These are phyloP conservation scores for Barnettozyma siamensis DNA, from an alignment of 805 yeast genomes.

Conservation along the genomic window DNA sequence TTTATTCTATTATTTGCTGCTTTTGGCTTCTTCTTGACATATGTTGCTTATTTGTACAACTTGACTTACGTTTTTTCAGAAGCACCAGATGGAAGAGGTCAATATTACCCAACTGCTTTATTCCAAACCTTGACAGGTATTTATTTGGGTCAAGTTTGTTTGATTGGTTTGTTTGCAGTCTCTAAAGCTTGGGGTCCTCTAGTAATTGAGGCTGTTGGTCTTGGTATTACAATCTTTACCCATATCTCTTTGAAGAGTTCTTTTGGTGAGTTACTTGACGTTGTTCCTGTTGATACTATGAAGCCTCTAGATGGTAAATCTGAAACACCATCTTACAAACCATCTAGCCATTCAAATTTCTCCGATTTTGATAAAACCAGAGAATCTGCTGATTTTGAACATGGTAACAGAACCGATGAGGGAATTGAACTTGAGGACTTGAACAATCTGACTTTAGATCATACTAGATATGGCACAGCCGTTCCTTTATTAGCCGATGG, in stretches of 20 bases:
- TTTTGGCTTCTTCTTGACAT: conserved; percentile 63
- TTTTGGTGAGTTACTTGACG: conserved; percentile 52
- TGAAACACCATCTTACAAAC: conserved; percentile 50
- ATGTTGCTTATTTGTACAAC: conserved; percentile 75
- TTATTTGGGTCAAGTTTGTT: conserved; percentile 80
- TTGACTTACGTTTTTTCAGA: conserved; percentile 64
- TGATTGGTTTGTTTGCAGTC: conserved; percentile 81
- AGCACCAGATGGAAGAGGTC: conserved; percentile 71
- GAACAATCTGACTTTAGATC: conserved; percentile 18
- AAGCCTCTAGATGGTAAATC: conserved; percentile 67
- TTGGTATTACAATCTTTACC: conserved; percentile 60
- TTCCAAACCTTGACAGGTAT: conserved; percentile 86
- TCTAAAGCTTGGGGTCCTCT: conserved; percentile 96
- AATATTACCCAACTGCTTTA: conserved; percentile 80
- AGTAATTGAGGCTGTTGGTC: conserved; percentile 61
- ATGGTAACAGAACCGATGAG: conserved; percentile 11
- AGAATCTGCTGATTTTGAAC: conserved; percentile 8
- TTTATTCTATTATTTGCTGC: conserved; percentile 70
- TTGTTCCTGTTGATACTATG: conserved; percentile 70
- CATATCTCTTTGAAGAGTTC: conserved; percentile 63
- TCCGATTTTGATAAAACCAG: conserved; percentile 1
- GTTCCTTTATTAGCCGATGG: conserved; percentile 74
- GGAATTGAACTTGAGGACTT: conserved; percentile 24
- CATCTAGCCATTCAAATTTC: conserved; percentile 28
- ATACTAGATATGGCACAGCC: conserved; percentile 18